Conservation (phyloP, 78 protist genomes). For the Dictyostelium brefeldianum region DNA sequence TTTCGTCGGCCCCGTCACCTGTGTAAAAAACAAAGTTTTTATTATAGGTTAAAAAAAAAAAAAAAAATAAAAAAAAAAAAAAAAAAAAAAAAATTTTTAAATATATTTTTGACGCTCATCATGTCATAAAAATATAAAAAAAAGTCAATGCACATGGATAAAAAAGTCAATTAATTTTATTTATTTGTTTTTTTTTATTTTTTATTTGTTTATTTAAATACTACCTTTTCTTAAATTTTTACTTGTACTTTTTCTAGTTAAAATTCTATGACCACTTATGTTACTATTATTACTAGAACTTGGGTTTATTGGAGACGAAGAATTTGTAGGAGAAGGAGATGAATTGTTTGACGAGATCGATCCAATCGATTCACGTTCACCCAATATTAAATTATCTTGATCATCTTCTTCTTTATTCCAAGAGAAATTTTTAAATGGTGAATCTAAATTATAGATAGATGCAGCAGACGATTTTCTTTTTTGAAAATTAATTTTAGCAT, state of each 20-base stretch:
- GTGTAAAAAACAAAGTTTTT: too few relatives aligned
- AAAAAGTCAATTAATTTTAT: too few relatives aligned
- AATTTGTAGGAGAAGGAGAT: constrained; percentile 24
- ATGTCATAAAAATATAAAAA: too few relatives aligned
- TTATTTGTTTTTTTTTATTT: background rate
- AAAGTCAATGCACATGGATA: too few relatives aligned
- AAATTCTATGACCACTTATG: constrained; percentile 7
- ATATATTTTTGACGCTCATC: too few relatives aligned
- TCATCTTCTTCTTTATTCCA: constrained; percentile 71
- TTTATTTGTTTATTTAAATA: background rate
- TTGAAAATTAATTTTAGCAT: constrained; percentile 62
- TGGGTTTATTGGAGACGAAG: constrained; percentile 17
- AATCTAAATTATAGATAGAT: constrained; percentile 1
- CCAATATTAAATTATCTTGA: background rate
- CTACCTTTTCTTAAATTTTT: constrained; percentile 22
- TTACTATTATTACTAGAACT: background rate
- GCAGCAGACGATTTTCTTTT: constrained; percentile 44
- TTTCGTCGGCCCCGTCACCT: too few relatives aligned
- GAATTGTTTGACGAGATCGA: constrained; percentile 44
- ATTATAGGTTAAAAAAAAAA: too few relatives aligned
- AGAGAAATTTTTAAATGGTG: constrained; percentile 54
- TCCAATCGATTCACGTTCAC: constrained; percentile 27
- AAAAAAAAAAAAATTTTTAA: too few relatives aligned
- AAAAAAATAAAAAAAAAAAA: too few relatives aligned
- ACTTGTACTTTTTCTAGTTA: constrained; percentile 11